Conservation (phyloP, 2,329 filamentous ascomycete species). For the Colletotrichum liriopes region DNA sequence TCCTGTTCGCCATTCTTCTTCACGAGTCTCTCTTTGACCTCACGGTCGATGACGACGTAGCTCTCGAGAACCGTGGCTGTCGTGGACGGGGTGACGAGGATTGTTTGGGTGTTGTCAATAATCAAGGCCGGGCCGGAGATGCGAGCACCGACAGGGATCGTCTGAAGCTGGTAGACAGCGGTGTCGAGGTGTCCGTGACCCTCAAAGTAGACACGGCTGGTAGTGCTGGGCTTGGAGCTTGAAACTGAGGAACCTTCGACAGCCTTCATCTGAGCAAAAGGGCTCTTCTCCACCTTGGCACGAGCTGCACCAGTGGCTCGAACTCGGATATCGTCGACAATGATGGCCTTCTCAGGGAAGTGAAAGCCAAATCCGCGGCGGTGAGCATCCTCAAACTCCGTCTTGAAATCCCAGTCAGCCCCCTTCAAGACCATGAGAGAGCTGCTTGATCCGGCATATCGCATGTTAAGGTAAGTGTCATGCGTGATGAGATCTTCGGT, state of each 20-base stretch:
- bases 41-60: constrained; percentile 55
- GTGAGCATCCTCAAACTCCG: constrained; percentile 79
- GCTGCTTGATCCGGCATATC: constrained; percentile 61
- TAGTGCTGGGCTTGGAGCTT: constrained; percentile 81
- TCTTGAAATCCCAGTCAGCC: constrained; percentile 65
- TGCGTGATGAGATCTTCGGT: constrained; percentile 56
- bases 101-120: constrained; percentile 81
- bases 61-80: constrained; percentile 53
- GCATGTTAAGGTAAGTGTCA: constrained; percentile 59
- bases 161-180: constrained; percentile 32
- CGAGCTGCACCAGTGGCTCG: constrained; percentile 40
- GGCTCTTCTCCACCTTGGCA: constrained; percentile 42
- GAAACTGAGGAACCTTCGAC: constrained; percentile 21
- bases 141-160: constrained; percentile 32
- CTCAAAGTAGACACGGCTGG: constrained; percentile 50
- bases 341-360: constrained; percentile 54
- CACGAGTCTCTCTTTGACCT: constrained; percentile 59
- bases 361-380: constrained; percentile 81
- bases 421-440: constrained; percentile 55
- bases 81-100: constrained; percentile 72
- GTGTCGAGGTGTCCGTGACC: constrained; percentile 36
- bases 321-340: constrained; percentile 44
- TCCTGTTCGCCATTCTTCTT: constrained; percentile 70
- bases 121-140: constrained; percentile 78
- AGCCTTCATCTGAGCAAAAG: constrained; percentile 39